Percentiles rank a stretch among this genome's conserved stretches.
Evolutionary conservation across 2,329 filamentous ascomycete genomes (phyloP).

Genomic region (Metarhizium rileyi): DNA sequence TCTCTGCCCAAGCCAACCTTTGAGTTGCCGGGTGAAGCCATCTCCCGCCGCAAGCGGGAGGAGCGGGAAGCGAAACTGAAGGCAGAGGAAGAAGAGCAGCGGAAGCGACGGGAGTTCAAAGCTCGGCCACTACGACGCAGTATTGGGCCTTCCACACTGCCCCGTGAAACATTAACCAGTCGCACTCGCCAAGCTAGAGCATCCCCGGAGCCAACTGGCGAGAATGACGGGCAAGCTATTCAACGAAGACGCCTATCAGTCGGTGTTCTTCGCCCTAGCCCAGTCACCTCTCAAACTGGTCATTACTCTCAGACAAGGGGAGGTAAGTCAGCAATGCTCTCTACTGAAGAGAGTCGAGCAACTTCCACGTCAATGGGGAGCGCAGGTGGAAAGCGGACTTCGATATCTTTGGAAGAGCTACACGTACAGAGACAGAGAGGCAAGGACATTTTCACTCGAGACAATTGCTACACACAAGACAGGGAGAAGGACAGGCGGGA

Average conservation of each 20-base stretch:
- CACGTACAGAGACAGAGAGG: conserved; percentile 42
- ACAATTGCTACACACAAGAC: conserved; percentile 36
- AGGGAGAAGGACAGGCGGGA: conserved; percentile 44
- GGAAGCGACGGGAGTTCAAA: conserved; percentile 53
- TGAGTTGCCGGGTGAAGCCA: conserved; percentile 53
- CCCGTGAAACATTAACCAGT: conserved; percentile 49
- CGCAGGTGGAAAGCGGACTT: conserved; percentile 34
- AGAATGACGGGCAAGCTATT: conserved; percentile 7
- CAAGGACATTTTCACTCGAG: conserved; percentile 43
- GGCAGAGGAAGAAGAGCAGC: conserved; percentile 50
- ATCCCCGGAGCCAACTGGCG: conserved; percentile 17
- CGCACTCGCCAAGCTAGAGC: conserved; percentile 41
- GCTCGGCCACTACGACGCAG: conserved; percentile 44
- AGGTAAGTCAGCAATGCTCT: conserved; percentile 15
- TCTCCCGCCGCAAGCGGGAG: conserved; percentile 46
- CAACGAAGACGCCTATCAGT: conserved; percentile 18
- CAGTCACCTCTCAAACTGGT: conserved; percentile 3
- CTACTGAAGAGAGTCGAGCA: conserved; percentile 24
- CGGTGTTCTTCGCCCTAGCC: conserved; percentile 6
- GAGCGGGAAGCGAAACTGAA: conserved; percentile 44
- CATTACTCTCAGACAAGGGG: conserved; percentile 16
- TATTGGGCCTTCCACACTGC: conserved; percentile 29
- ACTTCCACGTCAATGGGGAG: conserved; percentile 38
- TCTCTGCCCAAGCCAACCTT: conserved; percentile 45
- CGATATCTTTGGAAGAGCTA: conserved; percentile 39